Evolutionary conservation across 371 early-diverging fungal species (phyloP).

Genomic region (Mortierella sp.): DNA sequence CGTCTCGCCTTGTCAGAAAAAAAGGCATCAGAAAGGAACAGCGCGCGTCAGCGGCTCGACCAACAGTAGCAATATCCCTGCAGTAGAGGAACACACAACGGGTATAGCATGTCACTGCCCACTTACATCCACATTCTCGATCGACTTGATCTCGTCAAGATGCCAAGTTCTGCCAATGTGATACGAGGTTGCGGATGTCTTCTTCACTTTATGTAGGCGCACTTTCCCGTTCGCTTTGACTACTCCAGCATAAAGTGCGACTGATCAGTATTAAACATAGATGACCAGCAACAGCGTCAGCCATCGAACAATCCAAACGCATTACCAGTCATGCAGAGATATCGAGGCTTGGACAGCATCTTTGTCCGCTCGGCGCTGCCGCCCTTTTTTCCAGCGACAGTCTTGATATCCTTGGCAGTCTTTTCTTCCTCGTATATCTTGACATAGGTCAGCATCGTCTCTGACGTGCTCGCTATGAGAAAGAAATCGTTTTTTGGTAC

Average conservation of each 20-base stretch:
- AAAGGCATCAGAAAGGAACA: background rate
- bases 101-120: background rate
- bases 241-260: background rate
- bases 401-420: conserved; percentile 34
- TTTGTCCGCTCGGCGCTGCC: conserved; percentile 37
- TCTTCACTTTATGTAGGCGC: conserved; percentile 67
- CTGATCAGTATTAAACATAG: background rate
- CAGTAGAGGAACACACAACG: background rate
- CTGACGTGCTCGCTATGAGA: conserved; percentile 42
- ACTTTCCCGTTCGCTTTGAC: conserved; percentile 60
- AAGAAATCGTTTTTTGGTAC: background rate
- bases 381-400: conserved; percentile 34
- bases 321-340: conserved; percentile 55
- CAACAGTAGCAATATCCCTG: no score
- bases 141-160: conserved; percentile 67
- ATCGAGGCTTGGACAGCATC: conserved; percentile 49
- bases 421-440: conserved; percentile 55
- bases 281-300: background rate
- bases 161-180: conserved; percentile 69
- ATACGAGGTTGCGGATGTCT: conserved; percentile 66
- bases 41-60: no score
- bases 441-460: conserved; percentile 51
- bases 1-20: conserved; percentile 14
- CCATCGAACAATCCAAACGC: background rate
- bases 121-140: conserved; percentile 68